phyloP scores from a whole-genome alignment of 192 early-diverging fungal species.

The Linderina pennispora region DNA sequence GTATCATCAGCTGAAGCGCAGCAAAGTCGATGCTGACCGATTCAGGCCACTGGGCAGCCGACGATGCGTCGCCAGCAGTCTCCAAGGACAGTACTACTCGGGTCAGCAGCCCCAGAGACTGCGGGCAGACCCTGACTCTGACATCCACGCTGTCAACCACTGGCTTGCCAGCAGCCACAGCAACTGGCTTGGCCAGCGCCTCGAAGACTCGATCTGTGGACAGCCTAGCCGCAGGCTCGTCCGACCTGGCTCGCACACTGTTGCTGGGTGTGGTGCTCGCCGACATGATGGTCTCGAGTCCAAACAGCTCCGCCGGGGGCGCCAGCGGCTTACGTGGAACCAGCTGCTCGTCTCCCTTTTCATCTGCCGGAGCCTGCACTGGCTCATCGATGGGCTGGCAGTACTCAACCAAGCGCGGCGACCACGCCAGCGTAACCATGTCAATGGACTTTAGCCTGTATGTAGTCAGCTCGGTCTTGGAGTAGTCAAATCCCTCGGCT shows the following conservation, averaged over 20 bases:
- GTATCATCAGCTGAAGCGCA: not conserved
- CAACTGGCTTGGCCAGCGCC: too few species aligned
- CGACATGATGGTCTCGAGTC: not conserved
- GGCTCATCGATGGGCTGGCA: not conserved
- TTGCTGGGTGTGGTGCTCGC: not conserved
- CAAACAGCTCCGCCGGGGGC: not conserved
- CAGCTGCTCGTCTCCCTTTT: too few species aligned
- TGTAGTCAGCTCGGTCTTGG: conserved; percentile 8
- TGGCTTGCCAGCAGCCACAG: too few species aligned
- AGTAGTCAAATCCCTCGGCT: conserved; percentile 4
- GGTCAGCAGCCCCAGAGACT: too few species aligned
- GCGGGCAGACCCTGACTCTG: too few species aligned
- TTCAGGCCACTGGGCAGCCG: too few species aligned
- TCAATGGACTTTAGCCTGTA: conserved; percentile 4
- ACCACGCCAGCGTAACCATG: not conserved
- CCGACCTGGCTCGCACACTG: not conserved
- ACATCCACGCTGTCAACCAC: too few species aligned
- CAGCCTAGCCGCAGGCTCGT: too few species aligned
- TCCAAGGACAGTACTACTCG: too few species aligned
- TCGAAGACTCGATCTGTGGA: too few species aligned
- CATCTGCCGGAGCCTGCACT: too few species aligned
- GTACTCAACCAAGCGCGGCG: not conserved
- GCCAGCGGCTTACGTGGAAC: not conserved
- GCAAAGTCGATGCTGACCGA: not conserved
- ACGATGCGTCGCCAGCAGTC: too few species aligned